A percentile compares a stretch with the other conserved stretches of the same genome.
Conservation (phyloP, 2,329 filamentous ascomycete species). For the Cladophialophora immunda region DNA sequence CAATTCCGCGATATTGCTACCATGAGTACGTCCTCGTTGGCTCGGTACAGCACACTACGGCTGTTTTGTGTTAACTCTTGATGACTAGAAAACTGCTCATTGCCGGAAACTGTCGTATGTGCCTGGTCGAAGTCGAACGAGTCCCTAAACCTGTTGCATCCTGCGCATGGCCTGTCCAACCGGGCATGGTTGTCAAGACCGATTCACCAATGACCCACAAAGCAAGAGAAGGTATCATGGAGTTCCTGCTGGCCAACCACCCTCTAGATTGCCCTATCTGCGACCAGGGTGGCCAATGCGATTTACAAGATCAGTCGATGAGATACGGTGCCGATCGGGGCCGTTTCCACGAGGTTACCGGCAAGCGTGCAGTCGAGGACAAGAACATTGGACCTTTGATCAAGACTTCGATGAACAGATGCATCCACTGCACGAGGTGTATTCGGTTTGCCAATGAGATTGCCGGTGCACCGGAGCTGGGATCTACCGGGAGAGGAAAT, state of each 20-base stretch:
- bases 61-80: constrained; percentile 17
- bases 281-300: constrained; percentile 98
- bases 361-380: constrained; percentile 98
- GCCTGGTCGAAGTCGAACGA: constrained; percentile 95
- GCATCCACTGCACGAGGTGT: constrained; percentile 98
- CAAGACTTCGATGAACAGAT: constrained; percentile 99
- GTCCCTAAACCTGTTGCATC: constrained; percentile 97
- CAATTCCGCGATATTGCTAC: constrained; percentile 97
- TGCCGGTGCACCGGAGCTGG: constrained; percentile 93
- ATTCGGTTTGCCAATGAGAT: constrained; percentile 98
- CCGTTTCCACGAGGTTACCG: constrained; percentile 92
- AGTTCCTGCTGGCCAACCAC: constrained; percentile 96
- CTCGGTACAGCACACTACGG: neutral
- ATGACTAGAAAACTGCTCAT: constrained; percentile 87
- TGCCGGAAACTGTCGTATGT: constrained; percentile 99
- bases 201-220: constrained; percentile 96
- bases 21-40: constrained; percentile 76
- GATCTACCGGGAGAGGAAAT: constrained; percentile 93
- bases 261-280: constrained; percentile 96
- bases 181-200: constrained; percentile 99
- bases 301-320: constrained; percentile 99
- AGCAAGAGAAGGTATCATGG: constrained; percentile 98
- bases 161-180: constrained; percentile 97
- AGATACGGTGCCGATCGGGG: constrained; percentile 95
- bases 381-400: constrained; percentile 98